Base-by-base conservation (phyloP, 352 stramenopile genomes). In the Phytophthora boehmeriae region DNA sequence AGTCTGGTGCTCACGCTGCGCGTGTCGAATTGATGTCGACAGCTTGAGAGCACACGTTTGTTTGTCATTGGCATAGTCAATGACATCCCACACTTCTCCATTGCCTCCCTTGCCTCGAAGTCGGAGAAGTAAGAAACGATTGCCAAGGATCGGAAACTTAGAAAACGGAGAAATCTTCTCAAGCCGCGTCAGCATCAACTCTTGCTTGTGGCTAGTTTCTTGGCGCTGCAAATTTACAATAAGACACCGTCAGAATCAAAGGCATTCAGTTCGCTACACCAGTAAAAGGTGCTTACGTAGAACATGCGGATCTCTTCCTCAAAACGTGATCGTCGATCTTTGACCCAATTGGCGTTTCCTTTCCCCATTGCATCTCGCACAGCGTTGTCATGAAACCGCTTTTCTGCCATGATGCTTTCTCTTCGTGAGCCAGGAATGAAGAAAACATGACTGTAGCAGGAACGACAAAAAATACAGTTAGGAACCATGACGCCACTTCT, bases 41-140 rank as follows among this genome's bases (percentile, higher is more conserved):
- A 93, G 64, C 55, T 93, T 93, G 17, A 93, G 55, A 22, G 84
- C 84, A 28, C 79, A 90, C 3, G 61, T 54, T 23, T 75, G 66
- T 42, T 89, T 85, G 27, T 86, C 63, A 54, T 90, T 76, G 22
- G 71, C 76, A 47, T 86, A 93, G 69, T 93, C 84, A 14, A 93
- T 57, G n/a, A 91, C 76, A 32, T 89, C 82, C 84, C 84, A 93
- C 1, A 93, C 84, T 70, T 93, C 84, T 36, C 84, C 84, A 38
- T 93, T 91, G 28, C 84, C 84, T 50, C 84, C 84, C 54, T 87
- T 91, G 41, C 84, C 84, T 41, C 85, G 71, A 13, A 93, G 67
- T 39, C 77, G 75, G 49, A 83, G 69, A 34, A 90, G 55, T 3
- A 91, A 35, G 59, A 91, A 93, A 4, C 84, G 71, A 34, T 93